A percentile compares a stretch with the other conserved stretches of the same genome.
Conservation (phyloP, 2,329 filamentous ascomycete species). For the Phialocephala sp. region DNA sequence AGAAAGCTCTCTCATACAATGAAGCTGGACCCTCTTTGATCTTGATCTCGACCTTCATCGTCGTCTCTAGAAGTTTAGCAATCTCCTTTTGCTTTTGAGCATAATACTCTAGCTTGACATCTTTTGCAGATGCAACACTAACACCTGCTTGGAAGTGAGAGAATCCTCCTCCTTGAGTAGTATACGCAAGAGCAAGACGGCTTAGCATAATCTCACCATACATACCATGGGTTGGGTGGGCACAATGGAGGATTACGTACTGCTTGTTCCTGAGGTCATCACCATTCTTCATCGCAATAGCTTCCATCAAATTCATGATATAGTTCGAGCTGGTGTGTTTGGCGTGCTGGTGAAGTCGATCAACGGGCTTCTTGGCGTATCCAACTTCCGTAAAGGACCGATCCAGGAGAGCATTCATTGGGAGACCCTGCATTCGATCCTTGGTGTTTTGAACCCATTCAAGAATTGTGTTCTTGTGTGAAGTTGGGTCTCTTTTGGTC, state of each 20-base stretch:
- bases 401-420: neutral
- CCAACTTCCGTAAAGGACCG: neutral
- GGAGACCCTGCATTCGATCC: neutral
- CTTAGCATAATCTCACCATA: neutral
- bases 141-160: neutral
- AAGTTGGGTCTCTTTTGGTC: neutral
- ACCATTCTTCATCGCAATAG: neutral
- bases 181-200: conserved; percentile 1
- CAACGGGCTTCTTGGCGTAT: conserved; percentile 1
- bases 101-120: neutral
- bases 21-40: neutral
- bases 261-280: neutral
- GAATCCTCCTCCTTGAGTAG: conserved; percentile 3
- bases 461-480: neutral
- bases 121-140: neutral
- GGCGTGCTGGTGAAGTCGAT: neutral
- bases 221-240: neutral
- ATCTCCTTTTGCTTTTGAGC: neutral
- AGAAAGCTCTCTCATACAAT: neutral
- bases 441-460: neutral
- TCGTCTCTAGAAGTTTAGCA: neutral
- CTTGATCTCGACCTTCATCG: neutral
- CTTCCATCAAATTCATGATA: neutral
- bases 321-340: neutral
- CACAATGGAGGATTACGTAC: neutral